These are phyloP conservation scores for Mycena sanguinolenta DNA, from an alignment of 768 basidiomycete genomes.

Conservation along the genomic window DNA sequence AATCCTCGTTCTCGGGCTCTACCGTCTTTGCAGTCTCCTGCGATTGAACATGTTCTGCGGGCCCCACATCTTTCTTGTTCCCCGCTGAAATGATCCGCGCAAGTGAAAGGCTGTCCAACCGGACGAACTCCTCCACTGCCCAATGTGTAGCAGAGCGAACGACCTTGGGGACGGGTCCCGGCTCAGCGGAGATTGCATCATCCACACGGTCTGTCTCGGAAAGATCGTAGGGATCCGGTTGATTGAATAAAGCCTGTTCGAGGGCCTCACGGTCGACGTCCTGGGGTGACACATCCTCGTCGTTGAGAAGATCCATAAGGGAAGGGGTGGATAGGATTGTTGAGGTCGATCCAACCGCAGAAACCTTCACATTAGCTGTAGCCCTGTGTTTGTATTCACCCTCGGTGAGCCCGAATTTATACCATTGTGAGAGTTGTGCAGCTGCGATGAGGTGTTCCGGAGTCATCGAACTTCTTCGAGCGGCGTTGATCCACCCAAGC, in stretches of 20 bases:
- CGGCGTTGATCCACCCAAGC: constrained; percentile 13
- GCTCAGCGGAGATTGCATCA: no score
- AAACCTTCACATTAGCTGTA: no score
- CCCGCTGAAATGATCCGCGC: no score
- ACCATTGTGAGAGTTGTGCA: constrained; percentile 21
- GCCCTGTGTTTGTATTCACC: no score
- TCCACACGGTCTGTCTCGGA: constrained; percentile 8
- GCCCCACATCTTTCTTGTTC: no score
- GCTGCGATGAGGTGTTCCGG: constrained; percentile 2
- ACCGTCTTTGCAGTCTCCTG: no score
- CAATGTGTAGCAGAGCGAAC: background rate
- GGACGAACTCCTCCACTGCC: constrained; percentile 20
- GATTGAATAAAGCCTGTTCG: constrained; percentile 18
- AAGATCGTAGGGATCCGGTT: constrained; percentile 28
- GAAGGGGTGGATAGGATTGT: constrained; percentile 12
- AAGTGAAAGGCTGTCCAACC: constrained; percentile 26
- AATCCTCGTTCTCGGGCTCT: no score
- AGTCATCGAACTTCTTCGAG: background rate
- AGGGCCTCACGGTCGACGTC: constrained; percentile 11
- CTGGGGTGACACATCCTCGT: constrained; percentile 13
- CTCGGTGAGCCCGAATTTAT: constrained; percentile 30
- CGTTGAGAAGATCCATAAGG: constrained; percentile 25
- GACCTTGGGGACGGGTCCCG: no score
- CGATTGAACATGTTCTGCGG: no score
- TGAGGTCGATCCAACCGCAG: no score